A percentile compares a stretch with the other conserved stretches of the same genome.
These are phyloP conservation scores for Coemansia umbellata DNA, from an alignment of 192 early-diverging fungal genomes.

Conservation along the genomic window DNA sequence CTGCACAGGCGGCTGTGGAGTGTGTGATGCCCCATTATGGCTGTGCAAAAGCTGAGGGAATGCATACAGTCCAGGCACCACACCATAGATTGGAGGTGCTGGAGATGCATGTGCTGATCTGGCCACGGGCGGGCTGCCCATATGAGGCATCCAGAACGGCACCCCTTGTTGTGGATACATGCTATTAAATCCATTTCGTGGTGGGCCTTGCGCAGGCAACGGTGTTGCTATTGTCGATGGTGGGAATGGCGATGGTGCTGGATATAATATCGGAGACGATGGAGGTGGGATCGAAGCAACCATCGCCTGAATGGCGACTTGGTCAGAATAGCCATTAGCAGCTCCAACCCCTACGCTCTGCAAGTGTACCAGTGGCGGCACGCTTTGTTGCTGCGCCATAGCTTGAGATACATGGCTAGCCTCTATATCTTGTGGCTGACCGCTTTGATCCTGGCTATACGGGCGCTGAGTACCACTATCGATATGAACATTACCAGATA, in stretches of 20 bases:
- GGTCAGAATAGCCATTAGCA: too few species aligned
- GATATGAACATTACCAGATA: too few species aligned
- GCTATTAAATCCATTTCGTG: not conserved
- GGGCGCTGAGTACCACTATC: too few species aligned
- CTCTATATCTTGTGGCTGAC: too few species aligned
- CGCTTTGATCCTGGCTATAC: too few species aligned
- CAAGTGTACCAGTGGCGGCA: too few species aligned
- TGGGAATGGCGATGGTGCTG: slow-evolving; percentile 41
- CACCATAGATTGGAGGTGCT: slow-evolving; percentile 18
- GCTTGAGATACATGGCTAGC: too few species aligned
- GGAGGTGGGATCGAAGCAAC: slow-evolving; percentile 8
- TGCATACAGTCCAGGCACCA: slow-evolving; percentile 23
- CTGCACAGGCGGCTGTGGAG: slow-evolving; percentile 11
- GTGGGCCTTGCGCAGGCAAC: slow-evolving; percentile 28
- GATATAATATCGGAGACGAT: slow-evolving; percentile 32
- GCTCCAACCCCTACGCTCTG: too few species aligned
- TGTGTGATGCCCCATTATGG: too few species aligned
- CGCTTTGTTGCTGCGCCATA: too few species aligned
- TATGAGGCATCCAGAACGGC: slow-evolving; percentile 31
- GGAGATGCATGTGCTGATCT: slow-evolving; percentile 41
- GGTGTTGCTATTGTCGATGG: slow-evolving; percentile 47
- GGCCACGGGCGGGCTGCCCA: slow-evolving; percentile 3
- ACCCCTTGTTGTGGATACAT: slow-evolving; percentile 16
- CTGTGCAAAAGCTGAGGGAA: slow-evolving; percentile 28
- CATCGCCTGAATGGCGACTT: not conserved